These are phyloP conservation scores for Metschnikowia picachoensis DNA, from an alignment of 805 yeast species.

Conservation along the genomic window DNA sequence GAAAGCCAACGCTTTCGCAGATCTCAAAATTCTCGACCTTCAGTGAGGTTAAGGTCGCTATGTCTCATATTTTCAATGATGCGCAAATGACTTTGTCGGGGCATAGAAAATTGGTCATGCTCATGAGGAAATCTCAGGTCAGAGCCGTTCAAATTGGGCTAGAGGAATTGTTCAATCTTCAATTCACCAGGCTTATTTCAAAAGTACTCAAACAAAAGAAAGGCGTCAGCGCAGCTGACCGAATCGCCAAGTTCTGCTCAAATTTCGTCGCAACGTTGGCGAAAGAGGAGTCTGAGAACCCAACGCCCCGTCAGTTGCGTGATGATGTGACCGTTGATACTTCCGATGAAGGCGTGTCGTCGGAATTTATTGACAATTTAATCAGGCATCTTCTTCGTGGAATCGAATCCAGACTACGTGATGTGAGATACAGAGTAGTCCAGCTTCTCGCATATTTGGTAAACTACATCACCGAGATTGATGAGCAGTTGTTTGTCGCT, in stretches of 20 bases:
- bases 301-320: constrained; percentile 12
- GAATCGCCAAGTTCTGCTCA: constrained; percentile 68
- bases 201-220: constrained; percentile 65
- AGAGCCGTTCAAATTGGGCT: constrained; percentile 50
- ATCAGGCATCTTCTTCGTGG: constrained; percentile 74
- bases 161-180: constrained; percentile 56
- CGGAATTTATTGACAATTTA: constrained; percentile 55
- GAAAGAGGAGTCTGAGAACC: constrained; percentile 27
- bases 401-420: constrained; percentile 67
- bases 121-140: constrained; percentile 55
- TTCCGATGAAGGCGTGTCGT: constrained; percentile 35
- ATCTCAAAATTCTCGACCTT: constrained; percentile 10
- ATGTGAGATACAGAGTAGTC: constrained; percentile 75
- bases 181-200: constrained; percentile 59
- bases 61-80: constrained; percentile 72
- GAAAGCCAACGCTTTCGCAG: constrained; percentile 15
- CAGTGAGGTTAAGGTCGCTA: constrained; percentile 27
- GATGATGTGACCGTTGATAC: constrained; percentile 36
- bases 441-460: constrained; percentile 71
- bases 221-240: constrained; percentile 68
- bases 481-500: constrained; percentile 62
- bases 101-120: constrained; percentile 68
- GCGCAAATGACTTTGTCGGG: constrained; percentile 72
- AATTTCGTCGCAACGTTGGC: constrained; percentile 50
- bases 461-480: constrained; percentile 70